These are phyloP conservation scores for Xylariaceae sp. DNA, from an alignment of 2,329 filamentous ascomycete genomes.

Conservation along the genomic window DNA sequence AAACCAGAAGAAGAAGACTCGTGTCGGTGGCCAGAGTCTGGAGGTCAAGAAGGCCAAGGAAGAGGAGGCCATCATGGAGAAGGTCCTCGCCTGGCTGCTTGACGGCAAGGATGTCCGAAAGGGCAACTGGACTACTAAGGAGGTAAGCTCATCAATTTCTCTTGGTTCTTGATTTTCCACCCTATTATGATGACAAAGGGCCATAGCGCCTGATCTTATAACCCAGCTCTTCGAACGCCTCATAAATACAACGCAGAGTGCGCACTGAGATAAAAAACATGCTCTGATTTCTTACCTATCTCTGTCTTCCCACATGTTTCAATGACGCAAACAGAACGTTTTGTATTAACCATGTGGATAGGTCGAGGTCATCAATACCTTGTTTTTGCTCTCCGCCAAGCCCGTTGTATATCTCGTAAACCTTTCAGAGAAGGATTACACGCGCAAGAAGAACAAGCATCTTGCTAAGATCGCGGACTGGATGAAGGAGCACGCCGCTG, in stretches of 20 bases:
- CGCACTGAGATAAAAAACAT: slow-evolving; percentile 78
- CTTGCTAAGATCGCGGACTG: slow-evolving; percentile 88
- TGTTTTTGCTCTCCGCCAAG: slow-evolving; percentile 92
- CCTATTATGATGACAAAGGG: slow-evolving; percentile 92
- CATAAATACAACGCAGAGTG: slow-evolving; percentile 67
- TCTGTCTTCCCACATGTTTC: neutral
- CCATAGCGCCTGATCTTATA: slow-evolving; percentile 76
- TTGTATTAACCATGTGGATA: slow-evolving; percentile 39
- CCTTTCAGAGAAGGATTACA: slow-evolving; percentile 92
- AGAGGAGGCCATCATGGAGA: slow-evolving; percentile 89
- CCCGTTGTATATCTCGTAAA: slow-evolving; percentile 97
- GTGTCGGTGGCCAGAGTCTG: slow-evolving; percentile 86
- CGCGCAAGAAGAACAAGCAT: slow-evolving; percentile 99
- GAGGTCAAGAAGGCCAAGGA: slow-evolving; percentile 98
- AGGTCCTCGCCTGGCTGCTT: slow-evolving; percentile 76
- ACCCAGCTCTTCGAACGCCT: slow-evolving; percentile 99
- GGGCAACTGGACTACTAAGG: slow-evolving; percentile 83
- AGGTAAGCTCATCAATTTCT: slow-evolving; percentile 59
- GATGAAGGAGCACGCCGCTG: slow-evolving; percentile 84
- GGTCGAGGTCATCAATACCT: slow-evolving; percentile 96
- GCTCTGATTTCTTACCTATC: slow-evolving; percentile 51
- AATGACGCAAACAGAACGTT: neutral
- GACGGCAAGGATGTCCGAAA: slow-evolving; percentile 92
- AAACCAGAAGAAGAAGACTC: slow-evolving; percentile 86
- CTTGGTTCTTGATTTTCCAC: slow-evolving; percentile 20